These are phyloP conservation scores for Penicillium sclerotigenum DNA, from an alignment of 2,329 filamentous ascomycete genomes.

Conservation along the genomic window DNA sequence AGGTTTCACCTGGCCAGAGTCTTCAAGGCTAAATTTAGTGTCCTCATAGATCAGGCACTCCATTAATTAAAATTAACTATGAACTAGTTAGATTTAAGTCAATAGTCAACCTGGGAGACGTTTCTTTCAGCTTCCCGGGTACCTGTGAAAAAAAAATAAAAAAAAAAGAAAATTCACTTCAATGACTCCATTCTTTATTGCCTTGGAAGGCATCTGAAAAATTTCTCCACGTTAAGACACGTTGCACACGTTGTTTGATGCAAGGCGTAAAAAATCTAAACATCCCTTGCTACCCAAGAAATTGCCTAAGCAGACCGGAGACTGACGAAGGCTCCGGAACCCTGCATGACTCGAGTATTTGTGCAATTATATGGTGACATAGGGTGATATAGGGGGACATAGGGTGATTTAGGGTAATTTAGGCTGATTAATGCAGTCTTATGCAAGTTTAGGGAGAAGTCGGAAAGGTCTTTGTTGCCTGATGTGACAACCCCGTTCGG, in stretches of 20 bases:
- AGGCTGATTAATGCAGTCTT: too few species aligned
- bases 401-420: background rate
- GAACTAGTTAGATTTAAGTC: background rate
- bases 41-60: background rate
- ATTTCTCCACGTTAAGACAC: conserved; percentile 1
- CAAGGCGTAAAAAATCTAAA: conserved; percentile 2
- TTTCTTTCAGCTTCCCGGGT: background rate
- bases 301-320: conserved; percentile 3
- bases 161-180: too few species aligned
- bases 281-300: background rate
- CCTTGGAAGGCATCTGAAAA: background rate
- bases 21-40: background rate
- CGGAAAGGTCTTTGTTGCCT: conserved; percentile 14
- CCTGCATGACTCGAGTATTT: background rate
- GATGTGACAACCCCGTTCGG: conserved; percentile 21
- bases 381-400: background rate
- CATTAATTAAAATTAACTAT: too few species aligned
- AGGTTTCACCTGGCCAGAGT: background rate
- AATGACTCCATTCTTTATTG: background rate
- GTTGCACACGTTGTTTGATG: conserved; percentile 3
- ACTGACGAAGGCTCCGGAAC: conserved; percentile 10
- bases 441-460: conserved; percentile 8
- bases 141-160: background rate
- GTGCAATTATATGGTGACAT: background rate
- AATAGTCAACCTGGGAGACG: background rate